phyloP scores from a whole-genome alignment of 805 yeast genomes.

The Nakazawaea wickerhamii region DNA sequence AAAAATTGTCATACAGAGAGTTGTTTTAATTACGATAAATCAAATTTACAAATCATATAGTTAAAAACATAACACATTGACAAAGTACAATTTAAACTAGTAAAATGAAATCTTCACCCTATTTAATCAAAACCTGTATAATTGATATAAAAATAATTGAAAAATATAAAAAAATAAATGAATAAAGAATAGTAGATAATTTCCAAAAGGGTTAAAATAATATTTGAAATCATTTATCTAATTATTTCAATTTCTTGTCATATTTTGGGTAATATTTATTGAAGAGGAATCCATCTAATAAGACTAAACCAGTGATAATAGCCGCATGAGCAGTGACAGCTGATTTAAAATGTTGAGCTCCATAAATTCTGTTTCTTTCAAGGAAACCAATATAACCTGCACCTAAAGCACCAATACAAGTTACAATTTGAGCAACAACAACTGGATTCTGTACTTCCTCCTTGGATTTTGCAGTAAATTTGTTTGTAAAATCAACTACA shows the following conservation, averaged over 20 bases:
- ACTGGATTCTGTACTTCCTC: constrained; percentile 58
- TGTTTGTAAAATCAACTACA: constrained; percentile 12
- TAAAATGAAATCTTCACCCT: background rate
- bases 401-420: constrained; percentile 41
- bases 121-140: background rate
- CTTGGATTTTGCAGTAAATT: constrained; percentile 19
- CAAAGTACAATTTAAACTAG: too few relatives aligned
- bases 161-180: background rate
- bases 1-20: too few relatives aligned
- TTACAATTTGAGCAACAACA: constrained; percentile 47
- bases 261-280: constrained; percentile 49
- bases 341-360: constrained; percentile 9
- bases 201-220: too few relatives aligned
- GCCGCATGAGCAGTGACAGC: constrained; percentile 28
- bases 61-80: too few relatives aligned
- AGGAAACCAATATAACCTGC: constrained; percentile 45
- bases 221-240: too few relatives aligned
- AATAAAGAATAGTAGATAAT: background rate
- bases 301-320: constrained; percentile 47
- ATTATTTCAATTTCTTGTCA: constrained; percentile 30
- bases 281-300: constrained; percentile 50
- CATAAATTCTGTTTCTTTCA: constrained; percentile 24
- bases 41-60: too few relatives aligned
- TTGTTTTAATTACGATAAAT: too few relatives aligned
- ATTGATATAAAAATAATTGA: background rate